Base-by-base conservation (phyloP, 2,329 filamentous ascomycete genomes). In the Ophiocordyceps camponoti-rufipedis region DNA sequence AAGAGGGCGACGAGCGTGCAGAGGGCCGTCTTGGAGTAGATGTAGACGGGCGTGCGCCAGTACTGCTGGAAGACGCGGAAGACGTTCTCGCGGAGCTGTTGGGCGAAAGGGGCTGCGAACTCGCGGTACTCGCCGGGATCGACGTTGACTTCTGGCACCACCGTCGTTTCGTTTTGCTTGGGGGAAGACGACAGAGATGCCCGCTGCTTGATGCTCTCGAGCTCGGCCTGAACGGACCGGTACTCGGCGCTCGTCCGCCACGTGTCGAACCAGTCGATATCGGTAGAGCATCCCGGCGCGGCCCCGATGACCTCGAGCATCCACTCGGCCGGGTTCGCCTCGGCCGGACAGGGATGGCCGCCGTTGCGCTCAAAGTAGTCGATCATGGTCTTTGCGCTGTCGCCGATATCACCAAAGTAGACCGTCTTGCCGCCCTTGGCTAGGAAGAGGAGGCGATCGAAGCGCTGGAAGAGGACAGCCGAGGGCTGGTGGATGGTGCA, bases 401-500 rank as follows among this genome's bases (percentile, higher is more conserved):
- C 63, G 50, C 85, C 85, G 47, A 89, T 80, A 4, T 85, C 76
- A 46, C 83, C 85, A 55, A 86, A 89, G 66, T 91, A 91, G 42
- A 89, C 81, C 1, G 82, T 86, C 57, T 70, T 74, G 46, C 85
- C 85, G 46, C 84, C 84, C 56, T 75, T 80, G 32, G 80, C 78
- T 14, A 91, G 67, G 66, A 91, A 85, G 31, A 89, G 70, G 8
- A 91, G 73, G 48, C 82, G 75, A 56, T 91, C 85, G 58, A 91
- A 95, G 48, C 85, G 82, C 60, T 94, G 85, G 69, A 95, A 94
- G 45, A 95, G 72, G 73, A 94, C 87, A 32, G 88, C 87, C 13
- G 85, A 93, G n/a, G 89, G 89, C 62, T 96, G 89, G 61, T 96
- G 89, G 49, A 95, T 95, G 0, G 89, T 95, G 66, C 87, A 94